Evolutionary conservation across 1,284 basidiomycete species (phyloP).

Genomic region (Heliocybe sulcata): DNA sequence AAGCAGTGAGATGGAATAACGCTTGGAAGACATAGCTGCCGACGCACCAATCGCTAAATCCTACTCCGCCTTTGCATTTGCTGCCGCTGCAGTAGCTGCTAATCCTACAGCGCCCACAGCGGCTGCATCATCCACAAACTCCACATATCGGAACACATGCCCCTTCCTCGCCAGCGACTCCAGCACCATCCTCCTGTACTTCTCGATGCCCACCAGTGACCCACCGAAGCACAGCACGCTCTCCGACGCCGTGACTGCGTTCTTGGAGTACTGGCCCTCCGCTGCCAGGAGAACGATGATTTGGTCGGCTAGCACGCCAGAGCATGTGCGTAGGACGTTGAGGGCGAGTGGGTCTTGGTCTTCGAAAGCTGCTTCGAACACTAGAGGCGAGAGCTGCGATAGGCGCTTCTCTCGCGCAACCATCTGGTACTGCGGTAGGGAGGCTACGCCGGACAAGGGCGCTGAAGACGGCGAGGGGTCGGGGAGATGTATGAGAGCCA

Average conservation of each 20-base stretch:
- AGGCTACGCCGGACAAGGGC: not conserved
- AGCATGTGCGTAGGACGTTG: conserved; percentile 43
- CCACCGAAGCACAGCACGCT: conserved; percentile 68
- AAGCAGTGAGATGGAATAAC: too few relatives aligned
- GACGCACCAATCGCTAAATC: not conserved
- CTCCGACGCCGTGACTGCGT: conserved; percentile 42
- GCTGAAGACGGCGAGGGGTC: conserved; percentile 29
- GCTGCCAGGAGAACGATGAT: conserved; percentile 44
- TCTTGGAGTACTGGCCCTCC: conserved; percentile 19
- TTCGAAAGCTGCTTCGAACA: conserved; percentile 66
- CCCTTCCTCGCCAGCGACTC: conserved; percentile 48
- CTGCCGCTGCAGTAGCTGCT: conserved; percentile 14
- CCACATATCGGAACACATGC: conserved; percentile 54
- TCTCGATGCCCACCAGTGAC: conserved; percentile 54
- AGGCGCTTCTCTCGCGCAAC: conserved; percentile 63
- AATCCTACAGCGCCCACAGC: conserved; percentile 53
- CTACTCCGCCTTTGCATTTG: not conserved
- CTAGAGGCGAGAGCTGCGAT: conserved; percentile 62
- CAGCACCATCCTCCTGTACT: conserved; percentile 54
- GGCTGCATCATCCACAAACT: conserved; percentile 62
- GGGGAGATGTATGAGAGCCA: conserved; percentile 51
- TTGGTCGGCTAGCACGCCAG: conserved; percentile 50
- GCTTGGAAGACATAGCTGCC: too few relatives aligned
- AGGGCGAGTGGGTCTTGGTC: conserved; percentile 54
- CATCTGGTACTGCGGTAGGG: conserved; percentile 25